Percentiles rank a stretch among this genome's conserved stretches.
phyloP scores from a whole-genome alignment of 2,329 filamentous ascomycete species.

The Ploettnerulaceae sp. region DNA sequence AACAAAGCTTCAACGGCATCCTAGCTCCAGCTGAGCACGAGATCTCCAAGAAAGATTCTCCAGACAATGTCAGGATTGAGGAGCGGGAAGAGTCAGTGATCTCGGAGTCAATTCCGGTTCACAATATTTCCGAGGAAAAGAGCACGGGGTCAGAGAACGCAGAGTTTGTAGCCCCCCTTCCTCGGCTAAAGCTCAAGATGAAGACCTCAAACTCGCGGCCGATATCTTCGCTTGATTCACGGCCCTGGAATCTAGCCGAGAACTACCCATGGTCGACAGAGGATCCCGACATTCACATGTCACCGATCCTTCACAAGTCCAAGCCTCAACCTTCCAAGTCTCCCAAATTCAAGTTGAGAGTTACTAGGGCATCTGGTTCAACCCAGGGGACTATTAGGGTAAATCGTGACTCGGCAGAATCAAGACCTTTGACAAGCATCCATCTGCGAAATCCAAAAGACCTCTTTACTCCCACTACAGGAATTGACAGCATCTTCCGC shows the following conservation, averaged over 20 bases:
- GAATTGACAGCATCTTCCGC: constrained; percentile 31
- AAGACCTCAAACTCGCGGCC: constrained; percentile 17
- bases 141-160: not conserved
- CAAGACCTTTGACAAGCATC: constrained; percentile 21
- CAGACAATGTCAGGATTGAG: not conserved
- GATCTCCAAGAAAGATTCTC: not conserved
- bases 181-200: constrained; percentile 29
- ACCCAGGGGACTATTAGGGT: constrained; percentile 30
- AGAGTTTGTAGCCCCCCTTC: constrained; percentile 12
- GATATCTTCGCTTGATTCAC: constrained; percentile 18
- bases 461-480: constrained; percentile 30
- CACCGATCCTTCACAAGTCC: constrained; percentile 2
- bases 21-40: constrained; percentile 1
- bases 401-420: constrained; percentile 22
- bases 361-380: constrained; percentile 30
- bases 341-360: constrained; percentile 29
- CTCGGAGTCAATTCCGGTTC: not conserved
- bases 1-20: not conserved
- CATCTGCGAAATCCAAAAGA: constrained; percentile 30
- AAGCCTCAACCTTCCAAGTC: constrained; percentile 13
- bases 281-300: constrained; percentile 9
- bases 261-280: constrained; percentile 24
- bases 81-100: not conserved
- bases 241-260: constrained; percentile 24
- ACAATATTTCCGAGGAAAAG: not conserved